A percentile compares a stretch with the other conserved stretches of the same genome.
Conservation (phyloP, 1,284 basidiomycete genomes). For the Clitocybe nebularis region DNA sequence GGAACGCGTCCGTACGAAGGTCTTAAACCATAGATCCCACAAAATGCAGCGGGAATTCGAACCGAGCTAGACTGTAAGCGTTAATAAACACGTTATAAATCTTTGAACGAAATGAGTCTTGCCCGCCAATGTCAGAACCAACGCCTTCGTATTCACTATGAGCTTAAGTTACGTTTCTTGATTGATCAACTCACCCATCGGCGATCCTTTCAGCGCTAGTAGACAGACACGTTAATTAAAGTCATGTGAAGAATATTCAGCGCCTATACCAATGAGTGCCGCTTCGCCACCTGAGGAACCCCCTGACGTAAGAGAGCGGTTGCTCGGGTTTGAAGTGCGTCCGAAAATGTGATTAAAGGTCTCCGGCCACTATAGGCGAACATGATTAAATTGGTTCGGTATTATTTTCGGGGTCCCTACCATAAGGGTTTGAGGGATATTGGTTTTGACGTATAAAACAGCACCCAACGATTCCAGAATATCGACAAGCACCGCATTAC, state of each 20-base stretch:
- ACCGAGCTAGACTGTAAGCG: conserved; percentile 43
- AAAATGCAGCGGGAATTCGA: conserved; percentile 66
- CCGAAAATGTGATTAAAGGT: conserved; percentile 65
- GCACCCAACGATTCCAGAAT: conserved; percentile 57
- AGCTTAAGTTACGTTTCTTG: neutral
- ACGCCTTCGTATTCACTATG: conserved; percentile 23
- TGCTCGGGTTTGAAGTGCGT: conserved; percentile 62
- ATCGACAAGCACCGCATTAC: conserved; percentile 51
- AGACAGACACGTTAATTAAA: neutral
- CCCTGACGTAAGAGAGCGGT: conserved; percentile 47
- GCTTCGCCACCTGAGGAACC: conserved; percentile 64
- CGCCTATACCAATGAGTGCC: conserved; percentile 46
- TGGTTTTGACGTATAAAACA: conserved; percentile 63
- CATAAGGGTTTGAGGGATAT: conserved; percentile 67
- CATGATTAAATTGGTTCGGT: neutral
- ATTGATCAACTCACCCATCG: conserved; percentile 24
- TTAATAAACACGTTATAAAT: neutral
- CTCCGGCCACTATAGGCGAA: conserved; percentile 48
- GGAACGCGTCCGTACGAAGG: conserved; percentile 72
- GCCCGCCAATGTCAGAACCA: conserved; percentile 37
- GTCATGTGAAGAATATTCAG: neutral
- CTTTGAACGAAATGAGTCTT: conserved; percentile 1
- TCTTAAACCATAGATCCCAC: conserved; percentile 66
- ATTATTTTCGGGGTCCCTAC: conserved; percentile 20
- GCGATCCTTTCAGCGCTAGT: conserved; percentile 31